Evolutionary conservation across 2,329 filamentous ascomycete genomes (phyloP), one percentile per base, ranked within the genome.

Genomic region (Exophiala aquamarina): DNA sequence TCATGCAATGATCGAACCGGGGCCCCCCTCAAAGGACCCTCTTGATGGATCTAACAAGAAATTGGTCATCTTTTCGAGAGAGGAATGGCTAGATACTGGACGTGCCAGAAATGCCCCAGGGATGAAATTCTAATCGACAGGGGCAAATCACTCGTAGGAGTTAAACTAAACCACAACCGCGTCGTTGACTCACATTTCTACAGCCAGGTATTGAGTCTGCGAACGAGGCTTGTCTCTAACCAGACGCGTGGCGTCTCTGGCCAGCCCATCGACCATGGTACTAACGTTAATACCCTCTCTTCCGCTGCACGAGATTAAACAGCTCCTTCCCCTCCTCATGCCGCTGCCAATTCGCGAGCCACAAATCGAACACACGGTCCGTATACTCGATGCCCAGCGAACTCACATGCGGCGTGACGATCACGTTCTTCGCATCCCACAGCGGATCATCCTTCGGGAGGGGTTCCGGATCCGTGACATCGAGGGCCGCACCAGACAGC

Each of bases 381-480:
- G 70, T 64, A 68, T 86, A 86, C 47, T 73, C 73, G 19, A 63
- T 66, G 1, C 77, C 77, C 33, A 70, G 53, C 0, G 76, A 76
- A 65, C 78, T 84, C 3, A 85, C 69, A 72, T 87, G 84, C 49
- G 83, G 83, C 54, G 81, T 85, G 36, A 92, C 77, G 41, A 85
- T 77, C 13, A 85, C 72, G 63, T 90, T 89, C 50, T 79, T 78
- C 11, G 83, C 72, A 19, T 71, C 76, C 87, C 87, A 92, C 41
- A 92, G 67, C 53, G 79, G 76, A 61, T 87, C 81, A 3, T 84
- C 79, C 2, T 73, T 66, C 0, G 86, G 86, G 53, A 92, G 63
- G 0, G 88, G 88, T 64, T 92, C 88, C 0, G 87, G 87, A 50
- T 91, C 86, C 2, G 87, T 86, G 1, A 92, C 87, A 62, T 91